These are phyloP conservation scores for Cucumis hystrix DNA, from an alignment of 306 rosid species.

Conservation along the genomic window DNA sequence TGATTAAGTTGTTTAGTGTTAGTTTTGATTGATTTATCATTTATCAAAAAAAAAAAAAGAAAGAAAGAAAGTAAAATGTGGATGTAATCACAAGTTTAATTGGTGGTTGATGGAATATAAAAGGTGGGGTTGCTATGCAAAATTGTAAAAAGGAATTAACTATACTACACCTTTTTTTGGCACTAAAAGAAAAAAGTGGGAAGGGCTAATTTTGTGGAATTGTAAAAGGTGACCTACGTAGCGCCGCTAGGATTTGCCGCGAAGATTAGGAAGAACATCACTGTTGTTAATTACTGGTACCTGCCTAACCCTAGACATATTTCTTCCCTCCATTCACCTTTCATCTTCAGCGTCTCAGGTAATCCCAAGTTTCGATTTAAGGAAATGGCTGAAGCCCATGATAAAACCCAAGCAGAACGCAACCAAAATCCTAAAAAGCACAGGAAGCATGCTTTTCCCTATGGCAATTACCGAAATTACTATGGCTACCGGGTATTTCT, in stretches of 20 bases:
- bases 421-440: slow-evolving; percentile 25
- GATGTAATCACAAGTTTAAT: no score
- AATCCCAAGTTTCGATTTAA: background rate
- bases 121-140: no score
- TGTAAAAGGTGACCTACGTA: no score
- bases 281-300: background rate
- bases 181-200: no score
- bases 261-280: background rate
- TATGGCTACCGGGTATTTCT: slow-evolving; percentile 75
- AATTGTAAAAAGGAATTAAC: no score
- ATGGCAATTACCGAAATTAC: slow-evolving; percentile 73
- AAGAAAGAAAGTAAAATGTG: no score
- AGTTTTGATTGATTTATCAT: no score
- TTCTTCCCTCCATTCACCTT: background rate
- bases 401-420: background rate
- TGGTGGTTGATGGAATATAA: no score
- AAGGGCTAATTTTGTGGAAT: no score
- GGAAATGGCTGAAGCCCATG: slow-evolving; percentile 7
- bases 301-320: background rate
- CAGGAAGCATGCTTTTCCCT: slow-evolving; percentile 32
- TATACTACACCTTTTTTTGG: no score
- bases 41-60: no score
- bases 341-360: background rate
- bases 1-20: no score
- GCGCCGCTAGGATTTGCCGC: background rate